A percentile compares a stretch with the other conserved stretches of the same genome.
Evolutionary conservation across 495 filamentous ascomycete species (phyloP).

Genomic region (Bacidia rubella): DNA sequence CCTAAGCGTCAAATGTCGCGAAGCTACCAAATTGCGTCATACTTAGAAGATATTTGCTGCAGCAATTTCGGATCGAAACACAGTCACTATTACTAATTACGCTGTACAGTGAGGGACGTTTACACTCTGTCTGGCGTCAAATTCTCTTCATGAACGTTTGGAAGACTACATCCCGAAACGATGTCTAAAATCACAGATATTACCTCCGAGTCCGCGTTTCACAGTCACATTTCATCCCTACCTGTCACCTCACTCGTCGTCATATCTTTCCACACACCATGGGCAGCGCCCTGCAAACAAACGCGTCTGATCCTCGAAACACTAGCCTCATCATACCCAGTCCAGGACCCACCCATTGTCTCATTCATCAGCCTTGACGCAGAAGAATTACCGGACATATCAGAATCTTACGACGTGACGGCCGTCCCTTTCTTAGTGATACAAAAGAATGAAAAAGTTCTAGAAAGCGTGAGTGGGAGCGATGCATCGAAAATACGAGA

Average conservation of each 20-base stretch:
- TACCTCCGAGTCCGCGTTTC: conserved; percentile 53
- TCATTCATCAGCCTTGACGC: conserved; percentile 82
- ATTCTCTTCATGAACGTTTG: no score
- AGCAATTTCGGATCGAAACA: no score
- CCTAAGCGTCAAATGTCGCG: no score
- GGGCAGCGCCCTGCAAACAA: conserved; percentile 92
- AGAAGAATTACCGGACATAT: conserved; percentile 76
- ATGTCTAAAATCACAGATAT: conserved; percentile 72
- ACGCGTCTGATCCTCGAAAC: conserved; percentile 78
- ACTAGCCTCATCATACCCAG: conserved; percentile 70
- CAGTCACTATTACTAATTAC: no score
- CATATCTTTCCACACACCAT: conserved; percentile 87
- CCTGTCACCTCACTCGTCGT: conserved; percentile 56
- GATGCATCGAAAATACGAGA: conserved; percentile 69
- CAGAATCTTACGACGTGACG: conserved; percentile 79
- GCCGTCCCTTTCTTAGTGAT: conserved; percentile 88
- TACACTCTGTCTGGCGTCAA: no score
- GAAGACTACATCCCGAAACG: no score
- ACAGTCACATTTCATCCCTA: conserved; percentile 45
- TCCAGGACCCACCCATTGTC: conserved; percentile 46
- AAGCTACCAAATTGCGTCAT: no score
- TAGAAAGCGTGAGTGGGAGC: conserved; percentile 76
- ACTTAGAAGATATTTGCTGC: no score
- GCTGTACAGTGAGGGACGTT: no score
- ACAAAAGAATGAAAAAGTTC: conserved; percentile 49